Evolutionary conservation across 805 yeast species (phyloP).

Genomic region (Sugiyamaella qingdaonensis): DNA sequence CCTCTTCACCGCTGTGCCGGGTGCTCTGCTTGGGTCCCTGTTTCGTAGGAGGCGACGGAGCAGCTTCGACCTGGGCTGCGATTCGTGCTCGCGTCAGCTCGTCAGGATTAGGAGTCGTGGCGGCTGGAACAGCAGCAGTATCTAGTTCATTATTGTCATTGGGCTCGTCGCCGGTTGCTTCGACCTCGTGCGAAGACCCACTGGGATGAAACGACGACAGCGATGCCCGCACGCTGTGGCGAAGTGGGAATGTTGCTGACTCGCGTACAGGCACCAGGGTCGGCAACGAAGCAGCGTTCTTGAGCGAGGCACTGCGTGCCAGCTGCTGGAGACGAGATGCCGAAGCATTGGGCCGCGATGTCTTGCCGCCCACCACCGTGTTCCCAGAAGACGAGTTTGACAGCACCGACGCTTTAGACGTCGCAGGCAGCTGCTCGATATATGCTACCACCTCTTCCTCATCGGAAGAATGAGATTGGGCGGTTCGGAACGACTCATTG

Average conservation of each 20-base stretch:
- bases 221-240: slow-evolving; percentile 9
- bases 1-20: neutral
- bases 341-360: neutral
- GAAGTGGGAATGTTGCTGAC: neutral
- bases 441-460: neutral
- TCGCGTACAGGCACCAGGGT: slow-evolving; percentile 3
- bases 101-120: neutral
- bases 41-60: neutral
- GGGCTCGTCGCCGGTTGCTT: neutral
- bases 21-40: neutral
- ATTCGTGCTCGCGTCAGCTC: neutral
- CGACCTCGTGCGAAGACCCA: neutral
- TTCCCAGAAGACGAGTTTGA: slow-evolving; percentile 14
- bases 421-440: neutral
- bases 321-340: neutral
- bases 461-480: slow-evolving; percentile 8
- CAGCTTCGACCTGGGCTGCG: neutral
- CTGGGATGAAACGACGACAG: slow-evolving; percentile 9
- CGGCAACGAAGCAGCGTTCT: slow-evolving; percentile 9
- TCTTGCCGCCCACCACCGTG: slow-evolving; percentile 2
- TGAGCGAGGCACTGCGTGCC: neutral
- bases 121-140: neutral
- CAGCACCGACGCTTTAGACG: slow-evolving; percentile 1
- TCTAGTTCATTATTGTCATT: neutral
- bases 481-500: slow-evolving; percentile 20